Conservation (phyloP, 805 yeast species). For the Monosporozyma yasuniensis region DNA sequence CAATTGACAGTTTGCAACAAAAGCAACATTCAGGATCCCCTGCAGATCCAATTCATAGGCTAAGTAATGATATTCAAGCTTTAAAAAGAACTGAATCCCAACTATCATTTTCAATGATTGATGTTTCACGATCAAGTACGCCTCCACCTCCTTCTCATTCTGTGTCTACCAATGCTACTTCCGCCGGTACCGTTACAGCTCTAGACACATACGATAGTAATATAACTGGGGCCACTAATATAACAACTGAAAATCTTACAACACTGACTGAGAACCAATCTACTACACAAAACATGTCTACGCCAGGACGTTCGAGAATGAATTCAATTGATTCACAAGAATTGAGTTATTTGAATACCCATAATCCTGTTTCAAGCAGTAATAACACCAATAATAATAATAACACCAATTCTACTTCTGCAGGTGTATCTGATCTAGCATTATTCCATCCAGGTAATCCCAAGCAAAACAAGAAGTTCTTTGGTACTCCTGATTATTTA, state of each 20-base stretch:
- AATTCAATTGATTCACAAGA: neutral
- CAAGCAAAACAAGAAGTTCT: constrained; percentile 54
- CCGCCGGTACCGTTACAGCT: neutral
- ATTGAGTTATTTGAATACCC: neutral
- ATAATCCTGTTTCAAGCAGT: neutral
- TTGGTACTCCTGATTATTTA: constrained; percentile 95
- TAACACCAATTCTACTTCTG: neutral
- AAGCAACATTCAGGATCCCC: neutral
- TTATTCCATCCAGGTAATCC: constrained; percentile 65
- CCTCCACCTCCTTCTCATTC: constrained; percentile 16
- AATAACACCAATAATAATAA: neutral
- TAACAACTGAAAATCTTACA: neutral
- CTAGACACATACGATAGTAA: neutral
- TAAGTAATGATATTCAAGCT: constrained; percentile 5
- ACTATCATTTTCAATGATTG: constrained; percentile 21
- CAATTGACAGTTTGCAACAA: constrained; percentile 2
- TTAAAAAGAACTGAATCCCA: constrained; percentile 26
- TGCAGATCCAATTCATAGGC: constrained; percentile 1
- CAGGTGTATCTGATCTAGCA: constrained; percentile 38
- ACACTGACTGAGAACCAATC: neutral
- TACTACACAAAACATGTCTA: neutral
- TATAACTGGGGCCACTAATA: neutral
- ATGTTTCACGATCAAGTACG: constrained; percentile 23
- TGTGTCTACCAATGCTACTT: neutral
- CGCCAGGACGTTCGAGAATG: constrained; percentile 2